Evolutionary conservation across 2,329 filamentous ascomycete genomes (phyloP), one percentile per base, ranked within the genome.

Genomic region (Epicoccum nigrum): DNA sequence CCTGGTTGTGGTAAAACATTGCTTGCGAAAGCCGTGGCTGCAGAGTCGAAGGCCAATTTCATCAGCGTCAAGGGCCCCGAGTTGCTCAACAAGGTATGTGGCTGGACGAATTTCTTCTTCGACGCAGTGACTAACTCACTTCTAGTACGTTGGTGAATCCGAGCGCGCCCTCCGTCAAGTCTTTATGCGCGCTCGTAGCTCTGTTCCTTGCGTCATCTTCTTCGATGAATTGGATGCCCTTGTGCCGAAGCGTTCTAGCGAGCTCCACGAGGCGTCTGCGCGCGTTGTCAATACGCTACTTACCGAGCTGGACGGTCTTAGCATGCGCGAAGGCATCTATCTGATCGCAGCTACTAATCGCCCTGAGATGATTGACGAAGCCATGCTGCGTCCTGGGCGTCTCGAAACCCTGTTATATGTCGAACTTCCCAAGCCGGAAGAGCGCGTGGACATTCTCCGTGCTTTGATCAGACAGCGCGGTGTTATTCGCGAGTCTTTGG

Each of bases 41-140:
- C 96, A 72, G 92, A 96, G 71, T 92, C 89, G 7, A 91, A 93
- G 71, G 94, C 94, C 39, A 97, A 96, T 74, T 99, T 99, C 78
- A 99, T 99, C 74, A 92, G 91, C 44, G 91, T 99, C 75, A 97
- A 97, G 74, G 94, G 94, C 0, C 94, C 94, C 0, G 94, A 99
- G 71, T 80, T 99, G 8, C 83, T 99, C 37, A 97, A 97, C 79
- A 99, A 97, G 69, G 73, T 73, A 66, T 30, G 61, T 59, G n/a
- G 20, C 16, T 35, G 23, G 9, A 9, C 9, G 3, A 25, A 4
- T 4, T 9, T 25, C 23, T 9, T 25, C 23, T 25, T 9, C 6
- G 13, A 39, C 2, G 17, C 16, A 2, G 17, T 17, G 2, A 35
- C 51, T 58, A 58, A 60, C 20, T n/a, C 21, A 3, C 9, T 21